A percentile compares a stretch with the other conserved stretches of the same genome.
phyloP scores from a whole-genome alignment of 345 rosid genomes.

The Hibiscus tridactylites region DNA sequence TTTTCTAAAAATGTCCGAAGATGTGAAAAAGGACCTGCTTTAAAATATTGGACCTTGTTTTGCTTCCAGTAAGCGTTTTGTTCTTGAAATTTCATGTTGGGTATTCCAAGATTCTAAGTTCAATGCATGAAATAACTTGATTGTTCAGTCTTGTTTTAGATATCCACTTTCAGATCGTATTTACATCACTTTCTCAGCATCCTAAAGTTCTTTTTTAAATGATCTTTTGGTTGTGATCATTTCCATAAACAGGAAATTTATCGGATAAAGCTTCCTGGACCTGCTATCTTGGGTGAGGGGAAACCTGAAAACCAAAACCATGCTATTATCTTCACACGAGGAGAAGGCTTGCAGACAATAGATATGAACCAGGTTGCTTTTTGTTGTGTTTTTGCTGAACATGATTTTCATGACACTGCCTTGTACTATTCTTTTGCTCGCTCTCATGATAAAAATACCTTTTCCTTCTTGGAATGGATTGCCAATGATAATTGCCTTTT shows the following conservation, averaged over 20 bases:
- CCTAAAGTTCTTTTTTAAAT: background rate
- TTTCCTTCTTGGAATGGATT: background rate
- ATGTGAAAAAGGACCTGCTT: background rate
- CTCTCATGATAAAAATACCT: background rate
- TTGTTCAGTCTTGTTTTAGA: background rate
- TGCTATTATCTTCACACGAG: conserved; percentile 93
- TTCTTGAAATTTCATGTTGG: background rate
- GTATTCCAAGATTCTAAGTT: background rate
- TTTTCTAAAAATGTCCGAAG: no score
- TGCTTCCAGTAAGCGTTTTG: background rate
- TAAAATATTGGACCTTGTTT: background rate
- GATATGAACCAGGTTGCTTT: conserved; percentile 91
- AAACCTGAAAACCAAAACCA: conserved; percentile 99
- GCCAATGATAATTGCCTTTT: background rate
- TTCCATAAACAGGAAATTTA: conserved; percentile 65
- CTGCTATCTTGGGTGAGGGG: conserved; percentile 96
- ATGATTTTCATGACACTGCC: background rate
- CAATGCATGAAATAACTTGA: background rate
- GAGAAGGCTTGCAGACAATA: conserved; percentile 97
- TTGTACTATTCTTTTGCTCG: background rate
- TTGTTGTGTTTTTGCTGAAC: background rate
- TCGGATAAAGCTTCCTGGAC: conserved; percentile 91
- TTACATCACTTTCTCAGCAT: background rate
- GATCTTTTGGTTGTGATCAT: background rate
- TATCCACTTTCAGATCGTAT: background rate